Evolutionary conservation across 2,329 filamentous ascomycete species (phyloP), one percentile per base, ranked within the genome.

Genomic region (Pleoardoris graminearum): DNA sequence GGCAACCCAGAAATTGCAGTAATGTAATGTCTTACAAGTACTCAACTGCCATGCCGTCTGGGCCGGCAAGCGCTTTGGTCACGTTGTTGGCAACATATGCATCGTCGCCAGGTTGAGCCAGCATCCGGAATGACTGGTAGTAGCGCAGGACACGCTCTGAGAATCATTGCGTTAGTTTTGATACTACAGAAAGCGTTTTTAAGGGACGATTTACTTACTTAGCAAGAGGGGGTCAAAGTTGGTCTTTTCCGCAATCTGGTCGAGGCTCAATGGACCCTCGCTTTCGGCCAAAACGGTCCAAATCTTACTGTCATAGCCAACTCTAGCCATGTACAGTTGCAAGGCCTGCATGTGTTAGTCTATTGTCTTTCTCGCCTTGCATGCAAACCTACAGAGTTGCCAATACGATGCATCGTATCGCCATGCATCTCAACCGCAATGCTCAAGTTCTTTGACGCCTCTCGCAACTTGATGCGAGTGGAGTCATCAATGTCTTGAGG

Each of bases 371-470:
- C n/a, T n/a, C n/a, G n/a, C n/a, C n/a, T n/a, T n/a, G 7, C 7
- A 16, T 14, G 44, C 12, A 5, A 37, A 38, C 44, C 14, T 37
- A 48, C 44, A 27, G 44, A 36, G 32, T 38, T 23, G 16, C 44
- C 44, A 37, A 48, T 48, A 17, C 44, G 44, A 17, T 25, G 30
- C 30, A 47, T 12, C 7, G 29, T 47, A 36, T 47, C 44, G 19
- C 44, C 21, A 22, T 22, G 44, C 7, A 48, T 25, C 33, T 48
- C 44, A 1, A 48, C 19, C 12, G 44, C 44, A 11, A 37, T 48
- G 44, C 44, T 48, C 30, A 48, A 48, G 23, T 48, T 48, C 44
- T 48, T 48, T n/a, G 44, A 36, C 32, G 44, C 44, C 17, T 48
- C 44, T 4, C 44, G 44, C 21, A 48, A 38, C 44, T 37, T 48